phyloP scores from a whole-genome alignment of 805 yeast genomes.

The Teunomyces pallodes region DNA sequence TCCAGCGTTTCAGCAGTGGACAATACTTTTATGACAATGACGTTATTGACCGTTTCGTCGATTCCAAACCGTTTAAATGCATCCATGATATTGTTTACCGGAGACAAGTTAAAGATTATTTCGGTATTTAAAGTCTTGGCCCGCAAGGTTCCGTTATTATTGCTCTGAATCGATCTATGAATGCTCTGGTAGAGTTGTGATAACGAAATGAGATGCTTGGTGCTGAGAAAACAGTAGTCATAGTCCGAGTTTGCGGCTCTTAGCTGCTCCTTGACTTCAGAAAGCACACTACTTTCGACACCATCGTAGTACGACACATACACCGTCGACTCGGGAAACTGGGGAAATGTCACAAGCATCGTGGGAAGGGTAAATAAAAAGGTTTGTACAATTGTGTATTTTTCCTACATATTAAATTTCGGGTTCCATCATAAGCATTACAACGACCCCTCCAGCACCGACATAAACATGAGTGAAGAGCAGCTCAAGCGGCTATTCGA shows the following conservation, averaged over 20 bases:
- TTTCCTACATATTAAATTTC: slow-evolving; percentile 1
- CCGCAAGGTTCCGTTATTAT: slow-evolving; percentile 45
- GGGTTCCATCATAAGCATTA: not conserved
- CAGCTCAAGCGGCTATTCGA: not conserved
- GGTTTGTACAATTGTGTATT: too few relatives aligned
- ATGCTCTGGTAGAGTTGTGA: slow-evolving; percentile 64
- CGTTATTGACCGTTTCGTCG: slow-evolving; percentile 41
- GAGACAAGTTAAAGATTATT: slow-evolving; percentile 64
- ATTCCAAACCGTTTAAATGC: slow-evolving; percentile 72
- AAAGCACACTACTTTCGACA: slow-evolving; percentile 39
- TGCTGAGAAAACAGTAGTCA: slow-evolving; percentile 65
- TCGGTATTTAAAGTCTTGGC: slow-evolving; percentile 73
- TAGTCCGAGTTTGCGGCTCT: slow-evolving; percentile 45
- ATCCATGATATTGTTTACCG: slow-evolving; percentile 69
- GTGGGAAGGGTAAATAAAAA: not conserved
- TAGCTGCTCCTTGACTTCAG: slow-evolving; percentile 43
- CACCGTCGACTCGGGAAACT: slow-evolving; percentile 39
- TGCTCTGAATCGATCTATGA: slow-evolving; percentile 59
- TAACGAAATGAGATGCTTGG: slow-evolving; percentile 51
- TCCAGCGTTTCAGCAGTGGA: slow-evolving; percentile 24
- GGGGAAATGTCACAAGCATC: slow-evolving; percentile 37
- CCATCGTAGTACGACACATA: slow-evolving; percentile 43
- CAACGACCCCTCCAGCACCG: not conserved
- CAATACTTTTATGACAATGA: slow-evolving; percentile 53
- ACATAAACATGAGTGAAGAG: not conserved